Evolutionary conservation across 2,329 filamentous ascomycete species (phyloP).

Genomic region (Didymella segeticola): DNA sequence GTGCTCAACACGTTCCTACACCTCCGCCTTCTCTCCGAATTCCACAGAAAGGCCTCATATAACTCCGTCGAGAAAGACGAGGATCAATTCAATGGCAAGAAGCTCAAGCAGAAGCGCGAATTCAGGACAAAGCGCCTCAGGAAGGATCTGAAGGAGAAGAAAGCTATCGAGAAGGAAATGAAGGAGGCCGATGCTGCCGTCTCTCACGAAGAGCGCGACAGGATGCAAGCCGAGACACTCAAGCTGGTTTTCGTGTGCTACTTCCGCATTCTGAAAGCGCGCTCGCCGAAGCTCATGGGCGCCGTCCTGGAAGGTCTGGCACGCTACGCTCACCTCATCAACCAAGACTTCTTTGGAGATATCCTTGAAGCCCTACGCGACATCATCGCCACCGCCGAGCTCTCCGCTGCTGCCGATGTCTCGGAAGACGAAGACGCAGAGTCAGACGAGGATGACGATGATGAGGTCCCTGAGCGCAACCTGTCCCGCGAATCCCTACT

Average conservation of each 20-base stretch:
- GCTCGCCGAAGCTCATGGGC: conserved; percentile 87
- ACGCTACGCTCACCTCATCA: conserved; percentile 94
- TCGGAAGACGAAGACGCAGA: conserved; percentile 55
- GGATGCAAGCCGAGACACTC: conserved; percentile 92
- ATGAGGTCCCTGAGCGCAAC: conserved; percentile 58
- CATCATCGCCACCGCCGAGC: conserved; percentile 75
- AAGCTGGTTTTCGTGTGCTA: conserved; percentile 96
- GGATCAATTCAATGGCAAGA: conserved; percentile 60
- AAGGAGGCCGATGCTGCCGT: conserved; percentile 88
- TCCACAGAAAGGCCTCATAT: conserved; percentile 81
- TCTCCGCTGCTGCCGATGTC: conserved; percentile 55
- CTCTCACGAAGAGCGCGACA: conserved; percentile 88
- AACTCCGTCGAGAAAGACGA: conserved; percentile 72
- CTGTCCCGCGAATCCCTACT: conserved; percentile 90
- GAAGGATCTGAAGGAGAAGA: conserved; percentile 85
- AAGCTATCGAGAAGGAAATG: conserved; percentile 90
- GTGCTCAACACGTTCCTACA: conserved; percentile 91
- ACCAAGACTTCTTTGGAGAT: conserved; percentile 98
- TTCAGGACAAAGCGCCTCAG: conserved; percentile 89
- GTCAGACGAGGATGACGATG: conserved; percentile 54
- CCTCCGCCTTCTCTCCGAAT: conserved; percentile 85
- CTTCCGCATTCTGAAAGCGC: conserved; percentile 89
- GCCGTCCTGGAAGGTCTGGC: conserved; percentile 93
- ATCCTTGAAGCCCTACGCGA: conserved; percentile 94
- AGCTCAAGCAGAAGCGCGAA: conserved; percentile 75